Evolutionary conservation across 2,329 filamentous ascomycete species (phyloP).

Genomic region (Aspergillus eucalypticola): DNA sequence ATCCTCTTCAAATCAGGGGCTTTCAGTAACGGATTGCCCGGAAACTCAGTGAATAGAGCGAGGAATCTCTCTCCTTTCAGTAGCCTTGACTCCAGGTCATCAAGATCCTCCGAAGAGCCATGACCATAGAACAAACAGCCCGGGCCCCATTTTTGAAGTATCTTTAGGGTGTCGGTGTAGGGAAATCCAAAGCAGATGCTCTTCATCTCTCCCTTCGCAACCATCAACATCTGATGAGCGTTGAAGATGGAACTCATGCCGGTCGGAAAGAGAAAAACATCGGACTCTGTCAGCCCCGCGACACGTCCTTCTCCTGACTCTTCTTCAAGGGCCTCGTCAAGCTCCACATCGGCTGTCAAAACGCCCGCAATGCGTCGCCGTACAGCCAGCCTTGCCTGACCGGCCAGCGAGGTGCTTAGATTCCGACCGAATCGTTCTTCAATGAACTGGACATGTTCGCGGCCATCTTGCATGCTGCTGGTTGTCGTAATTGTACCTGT

Average conservation of each 20-base stretch:
- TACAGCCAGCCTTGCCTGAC: constrained; percentile 82
- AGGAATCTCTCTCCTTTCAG: constrained; percentile 73
- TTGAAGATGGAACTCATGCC: constrained; percentile 98
- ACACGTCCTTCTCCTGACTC: constrained; percentile 37
- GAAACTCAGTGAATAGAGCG: constrained; percentile 91
- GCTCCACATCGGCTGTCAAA: constrained; percentile 69
- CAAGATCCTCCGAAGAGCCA: constrained; percentile 73
- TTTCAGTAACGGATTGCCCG: constrained; percentile 83
- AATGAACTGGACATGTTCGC: constrained; percentile 77
- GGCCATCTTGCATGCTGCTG: constrained; percentile 41
- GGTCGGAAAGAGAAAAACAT: constrained; percentile 83
- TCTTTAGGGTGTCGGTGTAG: constrained; percentile 94
- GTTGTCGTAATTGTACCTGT: constrained; percentile 37
- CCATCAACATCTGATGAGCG: constrained; percentile 72
- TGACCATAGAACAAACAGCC: constrained; percentile 86
- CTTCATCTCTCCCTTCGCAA: constrained; percentile 63
- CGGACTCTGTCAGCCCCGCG: constrained; percentile 71
- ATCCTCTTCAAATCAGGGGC: constrained; percentile 86
- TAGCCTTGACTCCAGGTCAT: constrained; percentile 75
- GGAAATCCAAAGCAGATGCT: constrained; percentile 96
- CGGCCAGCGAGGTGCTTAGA: constrained; percentile 74
- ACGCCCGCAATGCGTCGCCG: constrained; percentile 85
- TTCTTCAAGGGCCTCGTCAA: constrained; percentile 58
- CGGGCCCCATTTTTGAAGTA: constrained; percentile 89
- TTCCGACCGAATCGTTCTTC: constrained; percentile 95